Base-by-base conservation (phyloP, 1,139 yeast genomes). In the Pichia sp. region DNA sequence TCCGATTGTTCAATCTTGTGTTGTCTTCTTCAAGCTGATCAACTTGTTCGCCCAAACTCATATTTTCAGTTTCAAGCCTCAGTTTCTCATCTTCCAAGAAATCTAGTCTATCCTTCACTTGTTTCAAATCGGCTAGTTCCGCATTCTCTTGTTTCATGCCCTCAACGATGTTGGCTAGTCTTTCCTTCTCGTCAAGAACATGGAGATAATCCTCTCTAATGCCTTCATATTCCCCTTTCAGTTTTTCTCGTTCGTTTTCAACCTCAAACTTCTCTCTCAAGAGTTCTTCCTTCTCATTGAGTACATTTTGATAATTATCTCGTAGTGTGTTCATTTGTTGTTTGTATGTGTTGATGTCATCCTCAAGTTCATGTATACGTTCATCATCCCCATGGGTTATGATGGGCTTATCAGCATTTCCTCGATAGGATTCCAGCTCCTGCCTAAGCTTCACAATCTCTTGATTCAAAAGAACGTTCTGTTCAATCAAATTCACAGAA, bases 381-480 rank as follows among this genome's bases (percentile, higher is more conserved):
- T 17, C 13, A 26, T 26, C n/a, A 26, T 12, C 11, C 22, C 8
- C 11, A 21, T 21, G 8, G 22, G 22, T 21, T 9, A 9, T 21
- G 11, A 21, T 21, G n/a, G n/a, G n/a, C 8, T 29, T 33, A 9
- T 29, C 33, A 12, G 26, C 24, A 13, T 33, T 23, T 14, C 22
- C 22, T 11, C 25, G 3, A 8, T n/a, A 11, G n/a, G 21, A 17
- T 7, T 10, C 5, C 10, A n/a, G 26, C 12, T 15, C 29, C 31
- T 30, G 35, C n/a, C 21, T 29, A 11, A 37, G 22, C 12, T 27
- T 25, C 1, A 35, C 10, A 9, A 36, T 19, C 22, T 35, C 20
- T 20, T 42, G 34, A 16, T 62, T 66, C 35, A 70, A 55, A n/a
- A 56, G 56, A 18, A 66, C 55, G 39, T 69, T 71, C 35, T 65